Base-by-base conservation (phyloP, 2,329 filamentous ascomycete genomes). In the Aspergillus hortae region DNA sequence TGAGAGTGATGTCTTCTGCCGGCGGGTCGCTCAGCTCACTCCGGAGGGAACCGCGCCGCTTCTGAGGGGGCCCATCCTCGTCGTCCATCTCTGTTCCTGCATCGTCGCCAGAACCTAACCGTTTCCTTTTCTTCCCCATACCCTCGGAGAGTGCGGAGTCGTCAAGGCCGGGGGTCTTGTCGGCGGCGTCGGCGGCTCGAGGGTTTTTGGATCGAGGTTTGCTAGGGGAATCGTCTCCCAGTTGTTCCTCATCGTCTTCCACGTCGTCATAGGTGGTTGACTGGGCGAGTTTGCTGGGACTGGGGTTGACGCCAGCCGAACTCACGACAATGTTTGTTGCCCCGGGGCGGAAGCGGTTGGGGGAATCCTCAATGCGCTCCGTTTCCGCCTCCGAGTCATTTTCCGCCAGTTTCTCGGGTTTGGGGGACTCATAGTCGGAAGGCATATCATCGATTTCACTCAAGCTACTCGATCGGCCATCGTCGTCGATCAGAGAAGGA, bases 351-450 rank as follows among this genome's bases (percentile, higher is more conserved):
- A 80, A 74, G 64, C 79, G 88, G 56, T 84, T 83, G 15, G 92
- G 91, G n/a, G 90, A 95, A 65, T 89, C 86, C 66, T 94, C 94
- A 54, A 99, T 80, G 53, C 94, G 86, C 74, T 96, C 92, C 1
- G 92, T 97, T 74, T 96, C 92, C 32, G 92, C 92, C 72, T 97
- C 92, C 3, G 92, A 87, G 62, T 88, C 85, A 50, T 81, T 80
- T 48, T 86, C 82, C 30, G 84, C 77, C 56, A 81, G 76, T 61
- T 77, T 82, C 59, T 80, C 77, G 7, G 78, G 78, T 61, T 59
- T 71, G 49, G 65, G 73, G 52, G 68, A 71, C 63, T 72, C 79
- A 55, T 81, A 81, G 48, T 87, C 75, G 11, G 73, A 73, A 3
- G 73, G 73, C 45, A 81, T 87, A 57, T 95, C 89, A 65, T 92